Evolutionary conservation across 2,329 filamentous ascomycete species (phyloP), one percentile per base, ranked within the genome.

Genomic region (Aspergillus ochraceus): DNA sequence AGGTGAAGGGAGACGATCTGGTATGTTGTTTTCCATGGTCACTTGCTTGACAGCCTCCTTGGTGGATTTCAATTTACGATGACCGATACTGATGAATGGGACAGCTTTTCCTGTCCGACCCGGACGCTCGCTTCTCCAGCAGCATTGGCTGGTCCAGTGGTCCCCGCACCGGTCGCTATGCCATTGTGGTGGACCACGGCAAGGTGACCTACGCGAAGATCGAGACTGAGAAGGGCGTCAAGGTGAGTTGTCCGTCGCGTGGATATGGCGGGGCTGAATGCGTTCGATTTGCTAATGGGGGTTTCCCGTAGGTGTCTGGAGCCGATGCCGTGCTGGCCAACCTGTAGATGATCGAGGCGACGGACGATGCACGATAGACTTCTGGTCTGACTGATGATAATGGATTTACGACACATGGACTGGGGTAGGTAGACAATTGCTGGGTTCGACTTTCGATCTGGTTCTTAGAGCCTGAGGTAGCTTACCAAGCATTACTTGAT

Each of bases 171-270:
- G 87, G 85, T 52, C 84, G 91, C 54, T 96, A 90, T 80, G 91
- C 90, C 63, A 85, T 96, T 73, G 81, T 92, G 64, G 81, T 96
- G 66, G 91, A 92, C 76, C 83, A 95, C 72, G 91, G 91, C 73
- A 93, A 90, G 81, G 83, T 96, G 66, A 80, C 80, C 66, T 95
- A 96, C 74, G 89, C 90, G 54, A 88, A 89, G 76, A 88, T 86
- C 68, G 91, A 96, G 79, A 78, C 76, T 55, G 83, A 72, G 65
- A 68, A 61, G 60, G 68, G 72, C 24, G 64, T 70, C 14, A 66
- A 81, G 70, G 73, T 75, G 59, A 54, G 65, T 57, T 12, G 26
- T 29, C 26, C 26, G 26, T 29, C 26, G 26, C 26, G 26, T 9
- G 26, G 26, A 29, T 29, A 1, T 29, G 26, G 26, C 26, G 26